These are phyloP conservation scores for Tricholoma sp. DNA, from an alignment of 768 basidiomycete genomes.

Conservation along the genomic window DNA sequence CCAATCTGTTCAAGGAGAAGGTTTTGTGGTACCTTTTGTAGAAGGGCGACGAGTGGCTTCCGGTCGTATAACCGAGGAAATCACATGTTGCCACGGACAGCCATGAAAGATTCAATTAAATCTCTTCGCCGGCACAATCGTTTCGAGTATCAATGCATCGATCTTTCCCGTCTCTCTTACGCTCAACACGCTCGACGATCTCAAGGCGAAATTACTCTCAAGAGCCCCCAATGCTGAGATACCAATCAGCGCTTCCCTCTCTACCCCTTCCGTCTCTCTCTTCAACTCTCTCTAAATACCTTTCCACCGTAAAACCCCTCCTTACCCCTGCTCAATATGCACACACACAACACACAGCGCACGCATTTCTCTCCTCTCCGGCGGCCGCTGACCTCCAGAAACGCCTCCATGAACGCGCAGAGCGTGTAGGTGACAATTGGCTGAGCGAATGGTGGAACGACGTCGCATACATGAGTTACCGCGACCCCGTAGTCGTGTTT, in stretches of 20 bases:
- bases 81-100: too few species aligned
- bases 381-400: slow-evolving; percentile 69
- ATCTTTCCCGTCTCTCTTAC: too few species aligned
- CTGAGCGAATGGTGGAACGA: slow-evolving; percentile 99
- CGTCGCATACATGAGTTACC: slow-evolving; percentile 78
- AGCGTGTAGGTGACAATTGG: slow-evolving; percentile 68
- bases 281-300: slow-evolving; percentile 84
- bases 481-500: slow-evolving; percentile 86
- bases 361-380: slow-evolving; percentile 65
- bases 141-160: too few species aligned
- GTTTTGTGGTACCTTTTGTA: too few species aligned
- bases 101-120: too few species aligned
- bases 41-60: too few species aligned
- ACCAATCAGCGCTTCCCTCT: slow-evolving; percentile 63
- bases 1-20: too few species aligned
- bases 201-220: too few species aligned
- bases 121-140: too few species aligned
- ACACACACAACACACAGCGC: slow-evolving; percentile 52
- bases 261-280: slow-evolving; percentile 82
- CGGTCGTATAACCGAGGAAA: too few species aligned
- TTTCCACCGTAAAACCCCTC: slow-evolving; percentile 77
- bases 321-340: slow-evolving; percentile 59
- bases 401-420: slow-evolving; percentile 72
- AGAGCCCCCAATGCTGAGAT: slow-evolving; percentile 60
- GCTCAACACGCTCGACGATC: too few species aligned